Evolutionary conservation across 768 basidiomycete genomes (phyloP).

Genomic region (Pulveroboletus sp.): DNA sequence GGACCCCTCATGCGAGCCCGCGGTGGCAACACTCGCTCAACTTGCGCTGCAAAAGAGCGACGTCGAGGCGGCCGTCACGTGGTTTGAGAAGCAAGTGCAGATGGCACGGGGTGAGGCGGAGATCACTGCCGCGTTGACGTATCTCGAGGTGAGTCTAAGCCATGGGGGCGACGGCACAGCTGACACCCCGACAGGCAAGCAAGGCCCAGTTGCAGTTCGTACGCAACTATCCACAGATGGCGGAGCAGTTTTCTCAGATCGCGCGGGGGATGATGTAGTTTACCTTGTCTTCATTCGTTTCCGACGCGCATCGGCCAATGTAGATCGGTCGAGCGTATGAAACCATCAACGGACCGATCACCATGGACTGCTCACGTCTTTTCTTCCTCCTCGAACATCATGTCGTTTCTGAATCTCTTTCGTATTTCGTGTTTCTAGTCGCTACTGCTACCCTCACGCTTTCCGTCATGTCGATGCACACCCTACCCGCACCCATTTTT

Average conservation of each 20-base stretch:
- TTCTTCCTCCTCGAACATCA: no score
- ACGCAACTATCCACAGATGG: constrained; percentile 79
- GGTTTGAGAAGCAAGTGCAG: constrained; percentile 81
- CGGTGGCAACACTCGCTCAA: constrained; percentile 93
- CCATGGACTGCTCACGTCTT: no score
- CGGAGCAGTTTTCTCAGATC: constrained; percentile 56
- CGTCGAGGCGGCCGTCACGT: constrained; percentile 77
- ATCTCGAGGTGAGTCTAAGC: constrained; percentile 59
- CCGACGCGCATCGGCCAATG: constrained; percentile 5
- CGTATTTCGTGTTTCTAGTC: no score
- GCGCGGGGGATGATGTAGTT: constrained; percentile 38
- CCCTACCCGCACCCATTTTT: no score
- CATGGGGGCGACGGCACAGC: no score
- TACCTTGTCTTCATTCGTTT: neutral
- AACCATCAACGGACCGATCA: no score
- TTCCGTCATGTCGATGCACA: no score
- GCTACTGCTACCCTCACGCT: no score
- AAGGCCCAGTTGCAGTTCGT: constrained; percentile 79
- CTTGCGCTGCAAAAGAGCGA: constrained; percentile 87
- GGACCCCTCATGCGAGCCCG: constrained; percentile 94
- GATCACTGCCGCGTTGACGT: constrained; percentile 71
- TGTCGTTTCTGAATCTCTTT: no score
- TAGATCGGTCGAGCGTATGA: constrained; percentile 9
- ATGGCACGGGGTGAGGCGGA: constrained; percentile 90
- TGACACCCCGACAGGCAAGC: constrained; percentile 55